Evolutionary conservation across 108 stramenopile species (phyloP).

Genomic region (Nannochloropsis oceanica): DNA sequence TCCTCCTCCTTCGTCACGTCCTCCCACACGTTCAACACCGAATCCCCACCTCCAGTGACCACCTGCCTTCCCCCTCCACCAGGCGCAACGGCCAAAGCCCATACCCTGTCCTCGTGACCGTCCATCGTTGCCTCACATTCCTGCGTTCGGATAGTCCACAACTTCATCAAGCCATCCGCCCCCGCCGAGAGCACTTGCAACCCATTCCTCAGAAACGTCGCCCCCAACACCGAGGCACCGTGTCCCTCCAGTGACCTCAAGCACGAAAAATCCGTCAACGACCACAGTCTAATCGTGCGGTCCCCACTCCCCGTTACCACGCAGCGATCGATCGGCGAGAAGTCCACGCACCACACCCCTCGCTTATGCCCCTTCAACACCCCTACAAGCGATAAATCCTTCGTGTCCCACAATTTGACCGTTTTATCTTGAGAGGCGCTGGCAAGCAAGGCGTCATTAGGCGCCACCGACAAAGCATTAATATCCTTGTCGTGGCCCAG

Average conservation of each 20-base stretch:
- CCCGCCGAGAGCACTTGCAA: constrained; percentile 69
- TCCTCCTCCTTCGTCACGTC: constrained; percentile 71
- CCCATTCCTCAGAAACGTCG: constrained; percentile 38
- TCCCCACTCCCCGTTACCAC: constrained; percentile 84
- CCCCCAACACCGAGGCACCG: constrained; percentile 64
- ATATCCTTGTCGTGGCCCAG: constrained; percentile 62
- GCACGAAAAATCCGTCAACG: constrained; percentile 63
- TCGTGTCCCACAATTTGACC: constrained; percentile 69
- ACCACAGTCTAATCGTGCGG: constrained; percentile 84
- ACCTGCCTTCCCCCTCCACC: background rate
- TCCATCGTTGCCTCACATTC: constrained; percentile 85
- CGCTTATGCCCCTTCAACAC: constrained; percentile 78
- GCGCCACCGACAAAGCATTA: constrained; percentile 79
- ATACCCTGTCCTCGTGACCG: constrained; percentile 73
- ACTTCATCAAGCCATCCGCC: constrained; percentile 80
- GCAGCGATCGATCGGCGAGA: constrained; percentile 77
- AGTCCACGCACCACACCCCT: constrained; percentile 82
- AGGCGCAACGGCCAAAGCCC: constrained; percentile 62
- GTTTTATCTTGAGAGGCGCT: constrained; percentile 89
- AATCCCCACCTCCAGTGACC: constrained; percentile 78
- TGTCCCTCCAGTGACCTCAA: constrained; percentile 87
- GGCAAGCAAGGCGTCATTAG: constrained; percentile 83
- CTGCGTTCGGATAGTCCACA: constrained; percentile 83
- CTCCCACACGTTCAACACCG: constrained; percentile 67
- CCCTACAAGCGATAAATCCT: constrained; percentile 48